These are phyloP conservation scores for Mucor lusitanicus DNA, from an alignment of 371 early-diverging fungal species.

Conservation along the genomic window DNA sequence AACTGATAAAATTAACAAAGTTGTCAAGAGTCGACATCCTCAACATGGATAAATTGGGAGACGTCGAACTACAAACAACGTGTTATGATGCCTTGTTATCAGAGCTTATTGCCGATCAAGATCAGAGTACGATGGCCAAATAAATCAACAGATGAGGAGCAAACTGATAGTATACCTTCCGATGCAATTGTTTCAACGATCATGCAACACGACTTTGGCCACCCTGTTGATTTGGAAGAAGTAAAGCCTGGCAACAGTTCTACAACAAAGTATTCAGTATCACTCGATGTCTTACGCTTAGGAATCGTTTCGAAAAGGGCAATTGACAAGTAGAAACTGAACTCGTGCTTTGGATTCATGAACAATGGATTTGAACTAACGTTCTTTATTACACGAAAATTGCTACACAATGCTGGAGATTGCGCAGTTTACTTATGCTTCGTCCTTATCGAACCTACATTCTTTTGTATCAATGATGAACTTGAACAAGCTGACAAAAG, in stretches of 20 bases:
- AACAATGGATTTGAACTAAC: no score
- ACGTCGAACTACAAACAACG: constrained; percentile 19
- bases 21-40: constrained; percentile 16
- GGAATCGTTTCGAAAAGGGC: no score
- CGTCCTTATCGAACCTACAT: constrained; percentile 9
- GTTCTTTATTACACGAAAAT: no score
- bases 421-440: constrained; percentile 3
- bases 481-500: constrained; percentile 11
- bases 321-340: no score
- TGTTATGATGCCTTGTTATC: constrained; percentile 17
- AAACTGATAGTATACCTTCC: constrained; percentile 16
- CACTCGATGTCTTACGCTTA: no score
- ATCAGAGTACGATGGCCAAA: constrained; percentile 17
- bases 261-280: constrained; percentile 22
- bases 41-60: constrained; percentile 16
- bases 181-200: constrained; percentile 20
- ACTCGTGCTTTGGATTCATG: no score
- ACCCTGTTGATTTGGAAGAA: constrained; percentile 23
- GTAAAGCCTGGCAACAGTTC: constrained; percentile 21
- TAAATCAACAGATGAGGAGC: constrained; percentile 9
- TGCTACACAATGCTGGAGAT: no score
- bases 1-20: constrained; percentile 20
- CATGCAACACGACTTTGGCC: constrained; percentile 20
- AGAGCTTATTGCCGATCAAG: constrained; percentile 18
- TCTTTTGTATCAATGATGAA: constrained; percentile 5